These are phyloP conservation scores for Jatropha podagrica DNA, from an alignment of 441 rosid genomes.

Conservation along the genomic window DNA sequence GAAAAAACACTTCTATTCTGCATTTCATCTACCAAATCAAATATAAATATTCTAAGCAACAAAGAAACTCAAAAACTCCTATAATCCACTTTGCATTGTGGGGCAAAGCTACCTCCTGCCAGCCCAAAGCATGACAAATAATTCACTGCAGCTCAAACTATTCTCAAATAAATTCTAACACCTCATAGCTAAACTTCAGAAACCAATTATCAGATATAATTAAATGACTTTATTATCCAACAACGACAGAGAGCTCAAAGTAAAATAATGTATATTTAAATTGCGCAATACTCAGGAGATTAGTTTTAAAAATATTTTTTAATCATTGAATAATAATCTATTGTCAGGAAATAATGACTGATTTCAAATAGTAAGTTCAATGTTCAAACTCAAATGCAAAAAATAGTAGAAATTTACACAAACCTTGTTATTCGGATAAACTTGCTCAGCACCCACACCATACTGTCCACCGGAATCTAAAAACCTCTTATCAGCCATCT, in stretches of 20 bases:
- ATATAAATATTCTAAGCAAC: neutral
- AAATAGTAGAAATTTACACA: constrained; percentile 15
- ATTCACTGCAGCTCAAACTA: neutral
- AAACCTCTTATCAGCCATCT: constrained; percentile 93
- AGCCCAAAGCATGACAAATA: neutral
- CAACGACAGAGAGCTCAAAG: neutral
- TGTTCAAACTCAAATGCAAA: constrained; percentile 4
- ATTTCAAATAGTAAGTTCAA: neutral
- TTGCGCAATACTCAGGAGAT: neutral
- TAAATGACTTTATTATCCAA: neutral
- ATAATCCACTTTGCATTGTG: neutral
- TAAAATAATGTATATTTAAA: neutral
- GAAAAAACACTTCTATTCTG: neutral
- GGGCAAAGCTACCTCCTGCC: neutral
- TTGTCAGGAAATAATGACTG: neutral
- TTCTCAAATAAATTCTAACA: neutral
- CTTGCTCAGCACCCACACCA: constrained; percentile 48
- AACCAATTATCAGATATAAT: neutral
- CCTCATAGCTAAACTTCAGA: neutral
- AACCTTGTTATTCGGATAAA: constrained; percentile 60
- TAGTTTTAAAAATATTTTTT: neutral
- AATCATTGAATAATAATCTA: neutral
- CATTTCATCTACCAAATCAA: neutral
- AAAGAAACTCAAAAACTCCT: neutral
- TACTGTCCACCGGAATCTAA: constrained; percentile 48